Evolutionary conservation across 1,284 basidiomycete species (phyloP).

Genomic region (Malassezia slooffiae): DNA sequence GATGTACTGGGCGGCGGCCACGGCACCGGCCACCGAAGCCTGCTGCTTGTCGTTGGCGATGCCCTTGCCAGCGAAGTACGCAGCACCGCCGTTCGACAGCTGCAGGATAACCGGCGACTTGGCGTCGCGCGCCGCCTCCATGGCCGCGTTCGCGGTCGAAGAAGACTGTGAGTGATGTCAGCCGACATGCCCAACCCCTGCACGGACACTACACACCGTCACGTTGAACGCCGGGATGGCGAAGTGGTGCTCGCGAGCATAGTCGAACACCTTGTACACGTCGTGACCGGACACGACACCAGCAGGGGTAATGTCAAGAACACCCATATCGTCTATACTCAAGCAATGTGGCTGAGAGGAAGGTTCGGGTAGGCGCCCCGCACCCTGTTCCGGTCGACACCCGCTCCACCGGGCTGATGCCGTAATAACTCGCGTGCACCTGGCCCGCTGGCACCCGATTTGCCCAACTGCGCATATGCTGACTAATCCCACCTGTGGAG

Average conservation of each 20-base stretch:
- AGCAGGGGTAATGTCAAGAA: constrained; percentile 42
- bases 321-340: constrained; percentile 21
- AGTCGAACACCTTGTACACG: constrained; percentile 46
- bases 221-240: constrained; percentile 47
- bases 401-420: too few relatives aligned
- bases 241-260: constrained; percentile 42
- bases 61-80: constrained; percentile 95
- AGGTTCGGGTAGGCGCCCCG: too few relatives aligned
- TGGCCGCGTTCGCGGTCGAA: constrained; percentile 39
- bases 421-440: too few relatives aligned
- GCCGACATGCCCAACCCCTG: neutral
- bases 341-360: too few relatives aligned
- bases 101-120: constrained; percentile 97
- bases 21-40: constrained; percentile 84
- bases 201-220: constrained; percentile 14
- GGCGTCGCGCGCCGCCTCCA: constrained; percentile 55
- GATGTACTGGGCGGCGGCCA: constrained; percentile 86
- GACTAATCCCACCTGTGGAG: too few relatives aligned
- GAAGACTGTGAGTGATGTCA: constrained; percentile 25
- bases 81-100: constrained; percentile 89
- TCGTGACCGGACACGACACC: constrained; percentile 45
- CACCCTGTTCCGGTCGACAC: too few relatives aligned
- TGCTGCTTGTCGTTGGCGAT: constrained; percentile 89
- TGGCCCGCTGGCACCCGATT: too few relatives aligned
- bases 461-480: too few relatives aligned